Conservation (phyloP, 1,284 basidiomycete genomes). For the Leccinum subspadiceum region DNA sequence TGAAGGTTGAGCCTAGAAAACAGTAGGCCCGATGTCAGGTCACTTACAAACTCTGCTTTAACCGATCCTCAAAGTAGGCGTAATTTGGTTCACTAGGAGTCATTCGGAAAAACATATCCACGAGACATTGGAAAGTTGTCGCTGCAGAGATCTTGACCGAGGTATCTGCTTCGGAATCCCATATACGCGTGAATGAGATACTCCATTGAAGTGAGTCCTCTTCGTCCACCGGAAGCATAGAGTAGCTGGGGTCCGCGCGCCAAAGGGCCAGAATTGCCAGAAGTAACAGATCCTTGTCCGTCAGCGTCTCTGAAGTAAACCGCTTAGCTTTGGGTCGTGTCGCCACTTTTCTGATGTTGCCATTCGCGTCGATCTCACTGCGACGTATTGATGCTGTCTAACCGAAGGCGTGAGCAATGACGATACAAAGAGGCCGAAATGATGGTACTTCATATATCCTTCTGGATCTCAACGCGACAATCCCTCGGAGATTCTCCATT, state of each 20-base stretch:
- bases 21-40: not conserved
- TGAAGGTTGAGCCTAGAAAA: conserved; percentile 9
- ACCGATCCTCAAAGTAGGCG: conserved; percentile 35
- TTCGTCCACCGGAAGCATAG: conserved; percentile 32
- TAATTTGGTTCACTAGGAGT: conserved; percentile 39
- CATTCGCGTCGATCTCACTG: conserved; percentile 57
- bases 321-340: conserved; percentile 60
- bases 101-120: conserved; percentile 45
- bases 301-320: conserved; percentile 53
- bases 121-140: conserved; percentile 46
- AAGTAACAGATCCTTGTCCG: conserved; percentile 64
- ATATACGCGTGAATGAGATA: conserved; percentile 47
- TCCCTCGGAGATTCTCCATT: conserved; percentile 44
- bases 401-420: conserved; percentile 9
- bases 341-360: conserved; percentile 53
- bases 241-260: conserved; percentile 57
- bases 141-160: conserved; percentile 61
- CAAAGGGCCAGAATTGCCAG: conserved; percentile 65
- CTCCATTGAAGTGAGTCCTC: conserved; percentile 47
- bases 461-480: conserved; percentile 49
- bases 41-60: conserved; percentile 34
- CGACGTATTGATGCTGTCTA: conserved; percentile 48
- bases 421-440: conserved; percentile 9
- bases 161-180: conserved; percentile 60
- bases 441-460: conserved; percentile 52